Evolutionary conservation across 73 alveolate species (phyloP), one percentile per base, ranked within the genome.

Genomic region (Blepharisma japonicum): DNA sequence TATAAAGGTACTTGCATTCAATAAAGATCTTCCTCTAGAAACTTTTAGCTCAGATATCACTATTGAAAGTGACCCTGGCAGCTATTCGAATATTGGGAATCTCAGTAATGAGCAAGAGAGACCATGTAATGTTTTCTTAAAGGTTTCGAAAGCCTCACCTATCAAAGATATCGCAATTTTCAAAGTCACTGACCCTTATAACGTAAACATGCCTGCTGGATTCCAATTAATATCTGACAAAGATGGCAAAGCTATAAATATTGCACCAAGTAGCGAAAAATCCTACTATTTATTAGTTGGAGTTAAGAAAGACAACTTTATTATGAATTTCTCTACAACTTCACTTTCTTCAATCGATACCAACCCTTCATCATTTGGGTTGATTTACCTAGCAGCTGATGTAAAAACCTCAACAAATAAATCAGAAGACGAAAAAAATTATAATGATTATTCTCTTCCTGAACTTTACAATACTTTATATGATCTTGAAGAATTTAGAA

Each of bases 171-270:
- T 61, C 5, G 74, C 23, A 2, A 0, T 20, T 25, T 14, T 61
- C 46, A 61, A 61, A 61, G 46, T 39, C 5, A 18, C 18, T 1
- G 14, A n/a, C 2, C 14, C 23, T 11, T 61, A 18, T 61, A 61
- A 61, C 48, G 38, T 61, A n/a, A 61, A 61, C 2, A 1, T 61
- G 47, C 74, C 74, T 2, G 2, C 2, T 20, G 23, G 47, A 8
- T 61, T 1, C 5, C 1, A 5, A 25, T 25, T 61, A 9, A 61
- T 61, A 8, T 1, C 49, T 61, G 74, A 61, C 5, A 61, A 61
- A 25, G 74, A 61, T 2, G 48, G 48, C 23, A 14, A 25, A 61
- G 74, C 74, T 1, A 61, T 61, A 61, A 61, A 61, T 39, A 8
- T 61, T 8, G 74, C 74, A 20, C 18, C 18, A 25, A 61, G 23